Base-by-base conservation (phyloP, 2,329 filamentous ascomycete species). In the Colletotrichum somersetense region DNA sequence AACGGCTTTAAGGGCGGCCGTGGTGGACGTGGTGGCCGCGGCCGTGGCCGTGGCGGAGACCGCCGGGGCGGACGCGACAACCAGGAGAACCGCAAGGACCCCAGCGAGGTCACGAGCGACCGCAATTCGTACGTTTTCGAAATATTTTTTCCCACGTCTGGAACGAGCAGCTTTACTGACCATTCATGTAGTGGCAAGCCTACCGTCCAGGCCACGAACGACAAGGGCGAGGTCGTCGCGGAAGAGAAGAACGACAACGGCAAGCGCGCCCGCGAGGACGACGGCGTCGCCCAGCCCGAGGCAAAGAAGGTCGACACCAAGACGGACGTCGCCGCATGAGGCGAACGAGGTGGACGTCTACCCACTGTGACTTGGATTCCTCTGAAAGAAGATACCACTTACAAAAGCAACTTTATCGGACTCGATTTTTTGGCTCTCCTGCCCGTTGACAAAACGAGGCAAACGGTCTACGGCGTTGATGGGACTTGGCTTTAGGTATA, bases 291-390 rank as follows among this genome's bases (percentile, higher is more conserved):
- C n/a, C 84, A 84, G 69, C 87, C 85, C 40, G 83, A 88, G 3
- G 85, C 88, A 26, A 92, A 92, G 85, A 92, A 91, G 83, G 85
- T 90, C 52, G 88, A 91, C 74, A 81, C 78, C 78, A 89, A 89
- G 83, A 78, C 83, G 57, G 79, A 80, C 30, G 71, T 67, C 58
- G 62, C 57, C 57, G 71, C 71, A 61, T 72, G 46, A 70, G 46
- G 66, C 46, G 30, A 23, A n/a, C 62, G 68, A 52, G 65, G 42
- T 52, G 57, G 44, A 62, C 40, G 18, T 30, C 35, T 42, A 57
- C 23, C 23, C 40, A 55, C 35, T 23, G 38, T 48, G 38, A n/a
- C 53, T 44, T 40, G 48, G 46, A 53, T 56, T 58, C 58, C 59
- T 70, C 66, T 55, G 58, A 56, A 62, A 72, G 53, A 69, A 69